Conservation (phyloP, 495 filamentous ascomycete species). For the Xylaria telfairii region DNA sequence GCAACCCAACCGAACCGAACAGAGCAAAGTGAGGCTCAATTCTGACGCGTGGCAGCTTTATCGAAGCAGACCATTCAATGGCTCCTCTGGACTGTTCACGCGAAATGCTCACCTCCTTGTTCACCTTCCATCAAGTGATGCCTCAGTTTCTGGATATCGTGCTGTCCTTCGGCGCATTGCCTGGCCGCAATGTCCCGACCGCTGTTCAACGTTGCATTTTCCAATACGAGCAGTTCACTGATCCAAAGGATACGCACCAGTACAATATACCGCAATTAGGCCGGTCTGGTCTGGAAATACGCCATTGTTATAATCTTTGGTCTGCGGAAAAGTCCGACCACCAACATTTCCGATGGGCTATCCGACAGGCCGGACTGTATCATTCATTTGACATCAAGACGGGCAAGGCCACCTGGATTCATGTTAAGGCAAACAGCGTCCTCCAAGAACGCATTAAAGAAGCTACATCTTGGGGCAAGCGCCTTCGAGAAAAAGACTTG, state of each 20-base stretch:
- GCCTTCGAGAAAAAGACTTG: slow-evolving; percentile 21
- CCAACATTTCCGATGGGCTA: slow-evolving; percentile 43
- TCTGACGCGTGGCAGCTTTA: slow-evolving; percentile 35
- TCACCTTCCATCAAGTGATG: slow-evolving; percentile 52
- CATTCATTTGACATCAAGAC: slow-evolving; percentile 50
- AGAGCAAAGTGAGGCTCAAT: not conserved
- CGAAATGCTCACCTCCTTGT: slow-evolving; percentile 39
- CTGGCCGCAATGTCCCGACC: slow-evolving; percentile 36
- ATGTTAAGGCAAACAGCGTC: slow-evolving; percentile 48
- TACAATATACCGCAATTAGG: slow-evolving; percentile 42
- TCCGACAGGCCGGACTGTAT: slow-evolving; percentile 49
- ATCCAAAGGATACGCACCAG: slow-evolving; percentile 14
- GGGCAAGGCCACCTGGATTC: slow-evolving; percentile 45
- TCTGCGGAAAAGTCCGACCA: slow-evolving; percentile 44
- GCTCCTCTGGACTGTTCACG: slow-evolving; percentile 35
- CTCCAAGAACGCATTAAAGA: slow-evolving; percentile 42
- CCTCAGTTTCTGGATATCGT: slow-evolving; percentile 50
- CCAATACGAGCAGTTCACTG: slow-evolving; percentile 25
- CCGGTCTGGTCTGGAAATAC: slow-evolving; percentile 46
- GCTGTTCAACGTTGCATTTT: slow-evolving; percentile 25
- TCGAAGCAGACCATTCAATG: slow-evolving; percentile 41
- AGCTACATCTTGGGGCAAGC: slow-evolving; percentile 19
- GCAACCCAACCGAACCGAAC: too few species aligned
- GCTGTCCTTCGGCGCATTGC: slow-evolving; percentile 45
- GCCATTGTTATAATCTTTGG: slow-evolving; percentile 50